Percentiles rank a stretch among this genome's conserved stretches.
Evolutionary conservation across 148 eudicot species (phyloP).

Genomic region (Chenopodium quinoa): DNA sequence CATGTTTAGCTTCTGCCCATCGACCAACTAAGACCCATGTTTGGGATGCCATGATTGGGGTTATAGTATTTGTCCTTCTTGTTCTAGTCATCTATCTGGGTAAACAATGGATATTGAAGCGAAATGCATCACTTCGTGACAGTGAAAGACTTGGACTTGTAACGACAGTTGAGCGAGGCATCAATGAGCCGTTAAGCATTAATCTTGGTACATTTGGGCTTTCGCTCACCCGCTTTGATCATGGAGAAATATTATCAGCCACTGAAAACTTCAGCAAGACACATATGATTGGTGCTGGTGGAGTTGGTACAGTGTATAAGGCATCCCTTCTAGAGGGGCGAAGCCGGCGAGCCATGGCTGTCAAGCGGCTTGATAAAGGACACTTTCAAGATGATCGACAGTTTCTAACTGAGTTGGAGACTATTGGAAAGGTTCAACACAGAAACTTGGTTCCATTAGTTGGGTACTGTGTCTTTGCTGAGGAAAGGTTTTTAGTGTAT

Average conservation of each 20-base stretch:
- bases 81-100: constrained; percentile 38
- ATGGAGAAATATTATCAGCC: constrained; percentile 64
- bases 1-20: constrained; percentile 36
- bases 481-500: constrained; percentile 79
- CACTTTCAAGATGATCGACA: constrained; percentile 71
- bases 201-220: constrained; percentile 89
- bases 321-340: constrained; percentile 65
- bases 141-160: constrained; percentile 40
- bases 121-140: constrained; percentile 30
- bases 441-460: constrained; percentile 72
- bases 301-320: constrained; percentile 83
- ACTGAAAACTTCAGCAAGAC: constrained; percentile 93
- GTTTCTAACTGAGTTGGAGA: constrained; percentile 89
- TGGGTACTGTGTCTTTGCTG: constrained; percentile 77
- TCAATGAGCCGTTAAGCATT: constrained; percentile 73
- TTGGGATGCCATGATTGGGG: constrained; percentile 48
- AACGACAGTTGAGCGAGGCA: constrained; percentile 31
- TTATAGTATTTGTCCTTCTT: constrained; percentile 34
- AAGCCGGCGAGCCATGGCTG: constrained; percentile 47
- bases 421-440: constrained; percentile 86
- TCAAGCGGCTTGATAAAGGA: constrained; percentile 79
- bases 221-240: constrained; percentile 55
- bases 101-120: constrained; percentile 39
- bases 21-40: constrained; percentile 38
- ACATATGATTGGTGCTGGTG: constrained; percentile 83